These are phyloP conservation scores for Neurospora tetraspora DNA, from an alignment of 495 filamentous ascomycete species.

Conservation along the genomic window DNA sequence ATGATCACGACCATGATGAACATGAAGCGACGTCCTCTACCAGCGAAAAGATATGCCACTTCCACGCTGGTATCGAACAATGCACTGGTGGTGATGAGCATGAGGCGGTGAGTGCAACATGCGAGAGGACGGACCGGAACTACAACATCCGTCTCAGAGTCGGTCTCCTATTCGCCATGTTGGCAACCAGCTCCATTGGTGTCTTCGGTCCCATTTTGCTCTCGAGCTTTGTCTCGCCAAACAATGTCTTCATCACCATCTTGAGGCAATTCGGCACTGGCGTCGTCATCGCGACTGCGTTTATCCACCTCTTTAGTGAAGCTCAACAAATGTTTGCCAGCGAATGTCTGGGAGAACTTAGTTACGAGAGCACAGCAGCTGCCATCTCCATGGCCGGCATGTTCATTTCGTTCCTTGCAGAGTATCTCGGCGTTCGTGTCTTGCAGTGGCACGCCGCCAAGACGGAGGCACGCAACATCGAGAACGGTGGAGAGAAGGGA, in stretches of 20 bases:
- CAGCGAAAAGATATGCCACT: slow-evolving; percentile 42
- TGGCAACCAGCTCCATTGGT: slow-evolving; percentile 22
- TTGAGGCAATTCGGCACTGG: slow-evolving; percentile 69
- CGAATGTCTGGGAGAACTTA: slow-evolving; percentile 49
- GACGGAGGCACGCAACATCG: background rate
- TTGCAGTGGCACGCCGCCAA: slow-evolving; percentile 27
- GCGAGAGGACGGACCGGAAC: slow-evolving; percentile 34
- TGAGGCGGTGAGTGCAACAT: slow-evolving; percentile 25
- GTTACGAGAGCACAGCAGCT: slow-evolving; percentile 50
- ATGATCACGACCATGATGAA: slow-evolving; percentile 1
- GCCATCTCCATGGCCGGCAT: slow-evolving; percentile 57
- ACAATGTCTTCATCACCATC: slow-evolving; percentile 33
- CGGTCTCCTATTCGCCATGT: slow-evolving; percentile 47
- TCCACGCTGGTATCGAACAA: slow-evolving; percentile 57
- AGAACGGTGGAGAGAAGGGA: background rate
- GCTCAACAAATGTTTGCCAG: slow-evolving; percentile 53
- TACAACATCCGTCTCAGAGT: slow-evolving; percentile 53
- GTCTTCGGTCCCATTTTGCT: slow-evolving; percentile 38
- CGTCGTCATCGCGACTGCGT: slow-evolving; percentile 61
- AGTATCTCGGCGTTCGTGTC: slow-evolving; percentile 46
- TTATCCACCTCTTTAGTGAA: slow-evolving; percentile 60
- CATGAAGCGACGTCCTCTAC: background rate
- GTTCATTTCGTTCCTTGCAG: slow-evolving; percentile 52
- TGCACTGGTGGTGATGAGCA: slow-evolving; percentile 33
- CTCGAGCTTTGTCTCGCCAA: slow-evolving; percentile 17